Base-by-base conservation (phyloP, 2,329 filamentous ascomycete species). In the Diaporthe ilicicola region DNA sequence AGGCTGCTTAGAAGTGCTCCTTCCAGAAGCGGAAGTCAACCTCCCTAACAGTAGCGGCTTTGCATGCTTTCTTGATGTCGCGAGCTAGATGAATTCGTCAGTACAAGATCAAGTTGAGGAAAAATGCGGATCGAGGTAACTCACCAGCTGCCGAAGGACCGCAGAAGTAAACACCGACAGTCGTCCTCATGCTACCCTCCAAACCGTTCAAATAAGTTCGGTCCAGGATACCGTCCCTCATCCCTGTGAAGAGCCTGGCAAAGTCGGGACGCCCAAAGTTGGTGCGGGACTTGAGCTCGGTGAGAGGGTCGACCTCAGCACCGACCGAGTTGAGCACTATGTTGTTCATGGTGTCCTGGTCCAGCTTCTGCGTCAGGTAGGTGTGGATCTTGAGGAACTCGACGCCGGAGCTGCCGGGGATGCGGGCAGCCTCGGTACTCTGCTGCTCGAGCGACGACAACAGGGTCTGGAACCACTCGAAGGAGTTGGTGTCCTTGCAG, bases 21-120 rank as follows among this genome's bases (percentile, higher is more conserved):
- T 99, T 99, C 96, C 96, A 99, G 86, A 99, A 99, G 77, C 94
- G 93, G 85, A 98, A 99, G 77, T 91, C 90, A 70, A 99, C 94
- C 76, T 97, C 93, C 73, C 89, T 89, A 46, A 89, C 90, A 15
- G 90, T 93, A 19, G 92, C 92, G 67, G 85, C 81, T 78, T 92
- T 93, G 75, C 93, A 93, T 19, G 95, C 95, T 79, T 90, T 89
- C 82, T 93, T 92, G 80, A 99, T 98, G 77, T 94, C 90, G 75
- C 94, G 89, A 8, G 95, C 95, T 83, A 88, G 85, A 55, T 59
- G 59, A n/a, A 13, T n/a, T 44, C n/a, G 79, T 87, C 79, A 86
- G 82, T 59, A 50, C 37, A 27, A n/a, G 12, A 7, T 8, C 5
- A 51, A 24, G 3, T 34, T 24, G 1, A 12, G 7, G 29, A 9